A percentile compares a stretch with the other conserved stretches of the same genome.
These are phyloP conservation scores for Microsporum audouinii DNA, from an alignment of 2,329 filamentous ascomycete species.

Conservation along the genomic window DNA sequence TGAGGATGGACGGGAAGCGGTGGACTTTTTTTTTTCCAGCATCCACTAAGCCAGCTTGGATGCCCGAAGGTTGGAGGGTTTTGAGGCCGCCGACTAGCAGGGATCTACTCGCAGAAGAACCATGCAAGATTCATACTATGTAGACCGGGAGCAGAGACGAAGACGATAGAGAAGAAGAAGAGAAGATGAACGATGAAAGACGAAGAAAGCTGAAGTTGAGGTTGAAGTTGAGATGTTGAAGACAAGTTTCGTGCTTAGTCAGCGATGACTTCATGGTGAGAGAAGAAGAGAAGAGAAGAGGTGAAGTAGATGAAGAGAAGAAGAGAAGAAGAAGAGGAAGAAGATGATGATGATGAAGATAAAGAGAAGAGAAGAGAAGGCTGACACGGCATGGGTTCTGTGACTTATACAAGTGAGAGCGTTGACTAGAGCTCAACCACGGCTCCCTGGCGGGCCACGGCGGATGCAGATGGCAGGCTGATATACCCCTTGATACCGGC, in stretches of 20 bases:
- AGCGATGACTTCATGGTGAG: not conserved
- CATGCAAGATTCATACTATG: not conserved
- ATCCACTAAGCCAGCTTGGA: not conserved
- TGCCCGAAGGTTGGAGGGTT: not conserved
- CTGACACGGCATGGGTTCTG: not conserved
- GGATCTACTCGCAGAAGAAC: not conserved
- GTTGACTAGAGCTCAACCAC: not conserved
- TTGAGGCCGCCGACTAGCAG: not conserved
- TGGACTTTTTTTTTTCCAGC: not conserved
- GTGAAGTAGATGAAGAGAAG: not conserved
- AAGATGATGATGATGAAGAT: not conserved
- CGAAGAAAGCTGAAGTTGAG: not conserved
- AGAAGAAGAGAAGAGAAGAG: not conserved
- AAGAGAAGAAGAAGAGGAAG: not conserved
- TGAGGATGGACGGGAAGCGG: not conserved
- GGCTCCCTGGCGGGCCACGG: not conserved
- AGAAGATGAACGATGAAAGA: not conserved
- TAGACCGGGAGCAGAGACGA: not conserved
- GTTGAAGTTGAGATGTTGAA: not conserved
- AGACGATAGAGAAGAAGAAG: not conserved
- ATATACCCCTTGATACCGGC: not conserved
- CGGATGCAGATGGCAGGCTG: not conserved
- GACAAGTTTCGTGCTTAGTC: not conserved
- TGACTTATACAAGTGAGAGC: too few relatives aligned
- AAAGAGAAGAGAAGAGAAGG: not conserved